Evolutionary conservation across 108 stramenopile genomes (phyloP).

Genomic region (Fragilaria crotonensis): DNA sequence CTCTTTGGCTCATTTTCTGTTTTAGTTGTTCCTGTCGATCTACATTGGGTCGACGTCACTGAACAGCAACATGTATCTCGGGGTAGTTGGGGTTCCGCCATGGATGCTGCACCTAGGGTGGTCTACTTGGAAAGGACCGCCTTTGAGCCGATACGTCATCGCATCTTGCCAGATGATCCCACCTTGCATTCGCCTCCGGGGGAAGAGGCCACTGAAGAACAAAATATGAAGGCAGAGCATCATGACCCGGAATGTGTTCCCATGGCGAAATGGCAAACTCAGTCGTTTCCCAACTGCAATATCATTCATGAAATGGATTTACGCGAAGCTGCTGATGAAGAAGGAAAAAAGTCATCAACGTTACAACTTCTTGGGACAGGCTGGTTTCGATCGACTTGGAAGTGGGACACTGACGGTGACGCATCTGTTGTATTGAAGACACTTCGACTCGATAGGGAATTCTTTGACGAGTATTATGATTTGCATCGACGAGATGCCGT

Average conservation of each 20-base stretch:
- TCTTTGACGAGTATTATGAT: constrained; percentile 73
- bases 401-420: constrained; percentile 22
- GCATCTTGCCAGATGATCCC: constrained; percentile 1
- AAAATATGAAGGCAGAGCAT: background rate
- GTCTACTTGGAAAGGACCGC: background rate
- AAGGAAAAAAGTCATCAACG: constrained; percentile 9
- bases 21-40: background rate
- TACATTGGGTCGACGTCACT: background rate
- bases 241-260: constrained; percentile 36
- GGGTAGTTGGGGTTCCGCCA: background rate
- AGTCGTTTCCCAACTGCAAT: constrained; percentile 66
- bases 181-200: constrained; percentile 7
- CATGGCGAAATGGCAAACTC: constrained; percentile 57
- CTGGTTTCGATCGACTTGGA: constrained; percentile 82
- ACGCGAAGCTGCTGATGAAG: constrained; percentile 14
- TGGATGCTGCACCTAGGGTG: background rate
- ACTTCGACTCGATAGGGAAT: constrained; percentile 73
- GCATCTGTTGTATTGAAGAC: constrained; percentile 69
- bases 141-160: background rate
- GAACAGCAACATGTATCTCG: background rate
- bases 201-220: background rate
- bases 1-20: background rate
- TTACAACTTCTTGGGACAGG: constrained; percentile 65
- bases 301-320: constrained; percentile 62
- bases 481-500: constrained; percentile 79